Conservation (phyloP, 495 filamentous ascomycete genomes). For the Pseudotulostoma volvatum region DNA sequence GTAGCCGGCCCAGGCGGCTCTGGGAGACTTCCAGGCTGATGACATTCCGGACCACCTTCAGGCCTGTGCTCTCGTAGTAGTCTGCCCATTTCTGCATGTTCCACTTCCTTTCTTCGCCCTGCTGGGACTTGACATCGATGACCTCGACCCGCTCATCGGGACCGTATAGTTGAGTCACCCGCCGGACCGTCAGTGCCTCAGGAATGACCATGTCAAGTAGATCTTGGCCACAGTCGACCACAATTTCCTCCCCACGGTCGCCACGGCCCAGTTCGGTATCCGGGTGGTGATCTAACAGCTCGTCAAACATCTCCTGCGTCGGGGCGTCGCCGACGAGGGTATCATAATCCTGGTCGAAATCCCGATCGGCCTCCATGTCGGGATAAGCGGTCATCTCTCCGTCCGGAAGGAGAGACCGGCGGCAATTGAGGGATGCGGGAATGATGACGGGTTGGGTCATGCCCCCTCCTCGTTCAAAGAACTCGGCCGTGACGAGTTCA, state of each 20-base stretch:
- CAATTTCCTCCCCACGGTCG: slow-evolving; percentile 25
- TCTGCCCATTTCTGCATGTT: slow-evolving; percentile 57
- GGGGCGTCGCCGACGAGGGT: slow-evolving; percentile 20
- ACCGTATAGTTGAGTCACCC: slow-evolving; percentile 51
- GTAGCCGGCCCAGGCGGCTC: slow-evolving; percentile 46
- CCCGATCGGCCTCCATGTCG: too few relatives aligned
- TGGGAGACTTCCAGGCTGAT: slow-evolving; percentile 63
- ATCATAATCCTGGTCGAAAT: slow-evolving; percentile 12
- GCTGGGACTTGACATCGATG: slow-evolving; percentile 63
- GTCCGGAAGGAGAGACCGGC: too few relatives aligned
- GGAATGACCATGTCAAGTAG: slow-evolving; percentile 62
- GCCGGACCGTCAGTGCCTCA: slow-evolving; percentile 45
- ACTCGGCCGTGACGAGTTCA: slow-evolving; percentile 49
- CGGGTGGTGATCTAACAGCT: slow-evolving; percentile 23
- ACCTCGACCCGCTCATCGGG: slow-evolving; percentile 50
- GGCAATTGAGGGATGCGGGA: slow-evolving; percentile 48
- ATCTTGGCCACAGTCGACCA: slow-evolving; percentile 46
- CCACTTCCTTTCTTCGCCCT: slow-evolving; percentile 52
- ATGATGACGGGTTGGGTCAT: slow-evolving; percentile 59
- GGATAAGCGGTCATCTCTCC: too few relatives aligned
- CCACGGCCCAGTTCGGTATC: slow-evolving; percentile 8
- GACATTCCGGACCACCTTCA: slow-evolving; percentile 54
- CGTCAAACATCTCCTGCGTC: slow-evolving; percentile 33
- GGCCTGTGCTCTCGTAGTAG: slow-evolving; percentile 52
- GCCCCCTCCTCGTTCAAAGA: slow-evolving; percentile 47